Base-by-base conservation (phyloP, 768 basidiomycete genomes). In the Tulasnella sp. region DNA sequence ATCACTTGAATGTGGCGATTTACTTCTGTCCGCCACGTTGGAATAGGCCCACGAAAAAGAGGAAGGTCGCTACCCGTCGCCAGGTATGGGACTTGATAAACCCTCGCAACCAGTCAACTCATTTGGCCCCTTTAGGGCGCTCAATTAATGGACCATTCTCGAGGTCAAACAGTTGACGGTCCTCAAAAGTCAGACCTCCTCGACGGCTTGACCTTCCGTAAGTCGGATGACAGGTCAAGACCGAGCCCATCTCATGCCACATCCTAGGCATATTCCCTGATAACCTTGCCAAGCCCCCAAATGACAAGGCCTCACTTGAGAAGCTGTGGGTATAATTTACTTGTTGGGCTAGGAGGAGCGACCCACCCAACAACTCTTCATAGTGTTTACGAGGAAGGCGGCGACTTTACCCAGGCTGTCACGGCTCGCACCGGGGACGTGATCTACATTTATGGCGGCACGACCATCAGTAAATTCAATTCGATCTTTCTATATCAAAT, bases 181-280 rank as follows among this genome's bases (percentile, higher is more conserved):
- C 76, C 76, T 36, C 56, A 58, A 39, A 36, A 92, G 82, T 89
- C 89, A 7, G 86, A 91, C 38, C 84, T 98, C 24, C 95, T 99
- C 82, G 86, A 89, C 19, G 93, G 89, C 36, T 88, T 92, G 86
- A 93, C 88, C 76, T 97, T 98, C 83, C 91, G 97, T 97, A 76
- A 83, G 93, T 87, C 40, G 36, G 10, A 19, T 10, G 21, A 21
- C 36, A 24, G 34, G 16, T 40, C 78, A 40, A 36, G 1, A 24
- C n/a, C 27, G 44, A 19, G 7, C 34, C 44, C 46, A 27, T 62
- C 44, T 79, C 1, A 62, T 19, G 19, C 19, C 39, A 12, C 31
- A 27, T 52, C 36, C 34, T 71, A 78, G 72, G 44, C 36, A 75
- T 80, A 44, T 68, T 48, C 36, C 46, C 77, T 21, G 72, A 81